These are phyloP conservation scores for Juglanconis sp. DNA, from an alignment of 2,329 filamentous ascomycete species.

Conservation along the genomic window DNA sequence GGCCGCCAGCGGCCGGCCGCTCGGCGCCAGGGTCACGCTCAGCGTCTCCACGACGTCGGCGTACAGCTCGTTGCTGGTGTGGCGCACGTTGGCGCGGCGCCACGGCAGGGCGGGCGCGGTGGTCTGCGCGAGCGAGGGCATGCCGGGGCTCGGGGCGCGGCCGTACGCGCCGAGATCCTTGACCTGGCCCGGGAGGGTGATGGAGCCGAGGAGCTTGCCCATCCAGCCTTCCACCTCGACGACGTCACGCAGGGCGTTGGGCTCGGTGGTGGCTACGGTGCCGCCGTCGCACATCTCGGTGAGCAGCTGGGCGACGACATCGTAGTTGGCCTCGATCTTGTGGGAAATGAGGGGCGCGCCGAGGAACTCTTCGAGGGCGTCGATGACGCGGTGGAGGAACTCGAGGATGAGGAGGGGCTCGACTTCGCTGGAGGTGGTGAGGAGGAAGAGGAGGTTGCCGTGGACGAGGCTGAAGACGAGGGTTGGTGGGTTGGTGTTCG, in stretches of 20 bases:
- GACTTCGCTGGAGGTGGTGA: constrained; percentile 79
- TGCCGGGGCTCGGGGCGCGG: constrained; percentile 9
- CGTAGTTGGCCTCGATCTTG: constrained; percentile 87
- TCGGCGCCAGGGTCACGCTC: constrained; percentile 83
- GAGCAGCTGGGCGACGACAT: constrained; percentile 88
- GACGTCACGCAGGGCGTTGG: constrained; percentile 84
- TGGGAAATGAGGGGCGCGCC: constrained; percentile 79
- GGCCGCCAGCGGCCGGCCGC: constrained; percentile 80
- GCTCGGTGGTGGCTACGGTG: constrained; percentile 83
- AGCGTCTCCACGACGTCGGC: constrained; percentile 93
- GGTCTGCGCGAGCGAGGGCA: constrained; percentile 27
- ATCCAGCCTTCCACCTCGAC: constrained; percentile 90
- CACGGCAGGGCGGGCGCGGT: constrained; percentile 66
- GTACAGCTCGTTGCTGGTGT: constrained; percentile 96
- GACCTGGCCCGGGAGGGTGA: constrained; percentile 67
- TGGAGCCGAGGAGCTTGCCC: constrained; percentile 82
- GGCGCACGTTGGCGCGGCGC: constrained; percentile 86
- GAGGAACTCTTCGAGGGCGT: constrained; percentile 91
- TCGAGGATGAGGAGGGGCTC: constrained; percentile 89
- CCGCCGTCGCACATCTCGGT: constrained; percentile 97
- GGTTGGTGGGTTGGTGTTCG: constrained; percentile 78
- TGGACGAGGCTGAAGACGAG: constrained; percentile 87
- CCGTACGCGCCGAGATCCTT: constrained; percentile 16
- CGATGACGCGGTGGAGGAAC: constrained; percentile 89
- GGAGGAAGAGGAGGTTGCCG: constrained; percentile 80